A percentile compares a stretch with the other conserved stretches of the same genome.
These are phyloP conservation scores for Boletus pseudo-olivaceus DNA, from an alignment of 768 basidiomycete species.

Conservation along the genomic window DNA sequence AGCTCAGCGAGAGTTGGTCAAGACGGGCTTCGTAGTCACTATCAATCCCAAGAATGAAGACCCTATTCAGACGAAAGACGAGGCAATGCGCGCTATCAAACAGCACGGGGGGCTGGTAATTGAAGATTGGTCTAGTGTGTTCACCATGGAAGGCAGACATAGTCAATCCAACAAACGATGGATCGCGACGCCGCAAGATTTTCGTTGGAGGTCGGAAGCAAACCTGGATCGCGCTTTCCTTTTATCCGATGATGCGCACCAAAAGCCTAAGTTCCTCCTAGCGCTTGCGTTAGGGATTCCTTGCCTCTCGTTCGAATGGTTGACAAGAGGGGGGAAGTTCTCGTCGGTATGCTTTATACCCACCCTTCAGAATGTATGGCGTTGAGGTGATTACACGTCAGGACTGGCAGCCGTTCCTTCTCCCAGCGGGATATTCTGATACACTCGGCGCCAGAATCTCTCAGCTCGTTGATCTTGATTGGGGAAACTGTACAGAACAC, in stretches of 20 bases:
- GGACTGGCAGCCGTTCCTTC: conserved; percentile 63
- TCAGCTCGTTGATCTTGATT: conserved; percentile 46
- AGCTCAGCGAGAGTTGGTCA: conserved; percentile 38
- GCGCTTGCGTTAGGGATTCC: conserved; percentile 87
- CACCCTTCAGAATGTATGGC: conserved; percentile 1
- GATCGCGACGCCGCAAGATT: conserved; percentile 47
- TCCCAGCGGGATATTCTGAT: conserved; percentile 48
- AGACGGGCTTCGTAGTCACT: conserved; percentile 61
- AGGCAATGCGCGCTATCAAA: conserved; percentile 42
- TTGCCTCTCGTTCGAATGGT: conserved; percentile 62
- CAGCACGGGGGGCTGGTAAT: conserved; percentile 53
- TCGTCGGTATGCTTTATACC: conserved; percentile 20
- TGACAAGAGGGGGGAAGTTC: conserved; percentile 29
- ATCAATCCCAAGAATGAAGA: conserved; percentile 38
- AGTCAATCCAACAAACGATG: conserved; percentile 46
- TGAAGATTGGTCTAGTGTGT: conserved; percentile 58
- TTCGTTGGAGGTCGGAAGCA: conserved; percentile 41
- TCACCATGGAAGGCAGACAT: conserved; percentile 53
- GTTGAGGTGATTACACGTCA: conserved; percentile 22
- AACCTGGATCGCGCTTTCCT: conserved; percentile 52
- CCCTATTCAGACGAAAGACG: conserved; percentile 40
- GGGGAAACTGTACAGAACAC: conserved; percentile 49
- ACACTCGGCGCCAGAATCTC: conserved; percentile 40
- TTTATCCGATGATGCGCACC: conserved; percentile 59
- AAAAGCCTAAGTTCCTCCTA: conserved; percentile 76